phyloP scores from a whole-genome alignment of 2,329 filamentous ascomycete species.

The Aureobasidium lini region DNA sequence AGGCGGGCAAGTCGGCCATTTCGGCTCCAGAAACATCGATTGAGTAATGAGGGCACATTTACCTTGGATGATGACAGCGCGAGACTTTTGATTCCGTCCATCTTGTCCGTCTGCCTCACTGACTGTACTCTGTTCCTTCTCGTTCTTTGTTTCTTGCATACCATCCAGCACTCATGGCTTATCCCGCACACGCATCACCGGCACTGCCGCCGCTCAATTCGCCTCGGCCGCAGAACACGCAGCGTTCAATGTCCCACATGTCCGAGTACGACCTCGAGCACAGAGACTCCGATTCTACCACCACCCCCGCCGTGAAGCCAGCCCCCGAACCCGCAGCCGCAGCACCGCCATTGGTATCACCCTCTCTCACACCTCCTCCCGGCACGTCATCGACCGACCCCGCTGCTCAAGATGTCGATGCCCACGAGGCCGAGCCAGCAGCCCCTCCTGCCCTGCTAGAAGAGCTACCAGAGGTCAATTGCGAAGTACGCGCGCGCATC shows the following conservation, averaged over 20 bases:
- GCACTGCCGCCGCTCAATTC: constrained; percentile 42
- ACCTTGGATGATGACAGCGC: constrained; percentile 9
- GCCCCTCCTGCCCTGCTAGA: constrained; percentile 64
- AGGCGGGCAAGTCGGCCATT: background rate
- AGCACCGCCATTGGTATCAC: constrained; percentile 39
- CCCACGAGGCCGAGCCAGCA: constrained; percentile 25
- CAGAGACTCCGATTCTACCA: constrained; percentile 19
- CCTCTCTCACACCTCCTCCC: constrained; percentile 35
- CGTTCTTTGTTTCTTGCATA: background rate
- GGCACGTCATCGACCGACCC: constrained; percentile 26
- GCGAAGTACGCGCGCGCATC: constrained; percentile 88
- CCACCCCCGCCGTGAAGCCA: constrained; percentile 10
- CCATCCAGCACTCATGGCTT: background rate
- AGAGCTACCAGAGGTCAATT: constrained; percentile 76
- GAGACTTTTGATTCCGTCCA: background rate
- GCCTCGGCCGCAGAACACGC: constrained; percentile 39
- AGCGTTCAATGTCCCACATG: constrained; percentile 24
- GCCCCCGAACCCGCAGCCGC: constrained; percentile 19
- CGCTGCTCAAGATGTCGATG: constrained; percentile 9
- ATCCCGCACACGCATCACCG: constrained; percentile 35
- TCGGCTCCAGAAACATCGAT: constrained; percentile 1
- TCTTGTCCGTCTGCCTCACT: background rate
- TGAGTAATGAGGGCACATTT: background rate
- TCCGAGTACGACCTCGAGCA: constrained; percentile 33
- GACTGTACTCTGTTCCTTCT: background rate